phyloP scores from a whole-genome alignment of 352 stramenopile species.

The Stramenopiles sp. region DNA sequence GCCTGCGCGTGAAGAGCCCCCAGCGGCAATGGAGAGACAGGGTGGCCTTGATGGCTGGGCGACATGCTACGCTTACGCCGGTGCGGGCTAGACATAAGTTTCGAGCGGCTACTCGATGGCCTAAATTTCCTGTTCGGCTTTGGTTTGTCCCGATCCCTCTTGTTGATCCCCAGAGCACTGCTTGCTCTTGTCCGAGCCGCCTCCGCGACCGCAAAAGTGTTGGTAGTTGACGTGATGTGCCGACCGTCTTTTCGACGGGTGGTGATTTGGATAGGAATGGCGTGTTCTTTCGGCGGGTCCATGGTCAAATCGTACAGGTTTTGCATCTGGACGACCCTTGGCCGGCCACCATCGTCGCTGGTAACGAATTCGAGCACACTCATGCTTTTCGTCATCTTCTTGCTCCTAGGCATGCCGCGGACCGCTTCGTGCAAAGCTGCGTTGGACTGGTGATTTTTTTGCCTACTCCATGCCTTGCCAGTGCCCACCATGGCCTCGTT shows the following conservation, averaged over 20 bases:
- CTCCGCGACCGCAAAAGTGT: neutral
- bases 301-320: neutral
- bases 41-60: neutral
- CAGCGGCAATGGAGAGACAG: neutral
- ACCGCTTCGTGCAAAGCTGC: neutral
- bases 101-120: neutral
- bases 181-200: neutral
- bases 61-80: neutral
- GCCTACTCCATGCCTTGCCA: neutral
- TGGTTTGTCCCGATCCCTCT: neutral
- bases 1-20: too few relatives aligned
- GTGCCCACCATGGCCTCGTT: neutral
- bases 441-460: neutral
- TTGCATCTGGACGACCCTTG: neutral
- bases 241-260: neutral
- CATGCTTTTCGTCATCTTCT: neutral
- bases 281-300: neutral
- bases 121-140: neutral
- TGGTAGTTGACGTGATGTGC: neutral
- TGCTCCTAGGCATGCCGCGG: neutral
- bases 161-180: neutral
- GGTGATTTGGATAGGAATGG: neutral
- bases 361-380: neutral
- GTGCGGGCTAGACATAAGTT: neutral
- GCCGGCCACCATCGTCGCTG: neutral